Conservation (phyloP, 2,329 filamentous ascomycete genomes). For the Dactylellina parvicollis region DNA sequence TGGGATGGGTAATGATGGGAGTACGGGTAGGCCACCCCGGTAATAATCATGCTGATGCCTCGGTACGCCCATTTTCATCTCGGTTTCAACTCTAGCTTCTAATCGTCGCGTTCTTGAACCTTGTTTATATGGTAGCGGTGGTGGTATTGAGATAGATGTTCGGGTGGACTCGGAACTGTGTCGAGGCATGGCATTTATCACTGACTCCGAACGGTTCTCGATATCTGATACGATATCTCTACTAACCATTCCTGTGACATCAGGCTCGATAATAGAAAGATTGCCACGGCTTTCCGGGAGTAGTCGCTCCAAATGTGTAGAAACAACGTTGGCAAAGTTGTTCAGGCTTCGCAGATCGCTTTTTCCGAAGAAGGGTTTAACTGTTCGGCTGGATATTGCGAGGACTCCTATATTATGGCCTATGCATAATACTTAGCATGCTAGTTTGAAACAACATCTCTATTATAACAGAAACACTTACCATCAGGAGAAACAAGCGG, state of each 20-base stretch:
- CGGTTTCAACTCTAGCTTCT: constrained; percentile 30
- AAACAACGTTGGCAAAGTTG: constrained; percentile 50
- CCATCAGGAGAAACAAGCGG: constrained; percentile 59
- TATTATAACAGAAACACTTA: constrained; percentile 30
- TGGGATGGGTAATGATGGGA: constrained; percentile 43
- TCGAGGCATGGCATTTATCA: background rate
- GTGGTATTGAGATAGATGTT: background rate
- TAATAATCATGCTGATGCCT: constrained; percentile 1
- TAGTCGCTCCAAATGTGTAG: constrained; percentile 43
- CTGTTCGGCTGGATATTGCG: constrained; percentile 15
- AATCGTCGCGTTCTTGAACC: background rate
- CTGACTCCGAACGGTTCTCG: background rate
- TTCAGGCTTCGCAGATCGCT: constrained; percentile 43
- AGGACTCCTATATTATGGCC: constrained; percentile 51
- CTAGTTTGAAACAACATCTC: background rate
- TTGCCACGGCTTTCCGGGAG: constrained; percentile 27
- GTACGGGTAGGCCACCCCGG: constrained; percentile 13
- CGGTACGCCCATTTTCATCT: constrained; percentile 20
- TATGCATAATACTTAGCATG: too few species aligned
- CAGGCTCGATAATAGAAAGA: background rate
- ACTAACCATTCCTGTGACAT: background rate
- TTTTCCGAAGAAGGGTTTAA: constrained; percentile 28
- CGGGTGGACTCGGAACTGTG: background rate
- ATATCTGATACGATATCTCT: background rate
- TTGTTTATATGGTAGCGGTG: background rate